Conservation (phyloP, 345 rosid genomes). For the Iberis pinnata region DNA sequence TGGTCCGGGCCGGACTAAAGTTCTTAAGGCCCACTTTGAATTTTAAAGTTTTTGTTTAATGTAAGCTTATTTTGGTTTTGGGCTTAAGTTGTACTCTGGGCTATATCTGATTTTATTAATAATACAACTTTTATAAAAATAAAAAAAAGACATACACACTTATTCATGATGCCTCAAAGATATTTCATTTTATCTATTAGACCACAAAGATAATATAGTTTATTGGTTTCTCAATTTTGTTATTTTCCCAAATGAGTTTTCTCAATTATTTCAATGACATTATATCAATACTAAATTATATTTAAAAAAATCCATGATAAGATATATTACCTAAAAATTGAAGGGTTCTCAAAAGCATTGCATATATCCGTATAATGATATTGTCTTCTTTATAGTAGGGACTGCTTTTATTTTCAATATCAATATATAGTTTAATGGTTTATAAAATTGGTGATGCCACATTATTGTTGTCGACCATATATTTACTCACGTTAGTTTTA, state of each 20-base stretch:
- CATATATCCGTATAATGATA: not conserved
- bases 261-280: constrained; percentile 26
- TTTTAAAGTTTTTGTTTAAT: too few relatives aligned
- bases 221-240: constrained; percentile 16
- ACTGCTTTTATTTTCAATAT: constrained; percentile 13
- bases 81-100: too few relatives aligned
- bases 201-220: constrained; percentile 20
- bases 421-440: not conserved
- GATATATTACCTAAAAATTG: constrained; percentile 16
- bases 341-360: not conserved
- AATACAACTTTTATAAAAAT: too few relatives aligned
- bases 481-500: not conserved
- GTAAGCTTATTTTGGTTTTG: too few relatives aligned
- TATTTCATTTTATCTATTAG: not conserved
- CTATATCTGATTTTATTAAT: too few relatives aligned
- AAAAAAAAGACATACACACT: too few relatives aligned
- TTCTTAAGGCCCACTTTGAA: too few relatives aligned
- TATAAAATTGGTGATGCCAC: constrained; percentile 1
- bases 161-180: constrained; percentile 14
- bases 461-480: constrained; percentile 1
- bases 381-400: constrained; percentile 22
- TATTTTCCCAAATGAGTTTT: constrained; percentile 23
- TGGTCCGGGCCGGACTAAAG: too few relatives aligned
- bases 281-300: constrained; percentile 14
- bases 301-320: constrained; percentile 12